Base-by-base conservation (phyloP, 257 asterid genomes). In the Solanum clarkiae region DNA sequence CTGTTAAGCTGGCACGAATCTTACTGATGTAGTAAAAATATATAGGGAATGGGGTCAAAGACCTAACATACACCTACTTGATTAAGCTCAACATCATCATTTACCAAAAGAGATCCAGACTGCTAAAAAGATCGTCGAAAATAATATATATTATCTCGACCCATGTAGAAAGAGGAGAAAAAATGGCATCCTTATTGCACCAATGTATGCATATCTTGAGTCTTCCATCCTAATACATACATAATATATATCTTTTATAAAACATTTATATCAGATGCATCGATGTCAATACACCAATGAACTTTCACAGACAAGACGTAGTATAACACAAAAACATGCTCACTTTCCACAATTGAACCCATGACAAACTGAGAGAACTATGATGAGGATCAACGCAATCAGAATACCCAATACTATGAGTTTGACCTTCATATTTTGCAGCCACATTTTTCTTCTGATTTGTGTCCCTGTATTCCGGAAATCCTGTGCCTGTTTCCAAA, bases 391-490 rank as follows among this genome's bases (percentile, higher is more conserved):
- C 71, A 91, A 72, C 12, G 84, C 86, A 51, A 89, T 40, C 83
- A 91, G 18, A 26, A 92, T 85, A 12, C 88, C 90, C 53, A 87
- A 74, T 82, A 92, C 93, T 49, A 90, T 86, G 85, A 93, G 90
- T 89, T 91, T 93, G 77, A 91, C 87, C 91, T 93, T 92, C 94
- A 93, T 88, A 44, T 93, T 93, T 87, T 91, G 92, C 86, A 91
- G 4, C 96, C 96, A 91, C 93, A 93, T 88, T 84, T 89, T 89
- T 69, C 90, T 84, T 86, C 87, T 87, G 86, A 93, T 80, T 82
- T 87, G 84, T 7, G 91, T 89, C 69, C 97, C 97, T 40, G 91
- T 91, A 44, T 90, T 90, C 85, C 85, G 86, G 47, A 93, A 93
- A 85, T 91, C 93, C 65, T 92, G 95, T 2, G 97, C 97, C 95